These are phyloP conservation scores for Acanthamoeba culbertsoni DNA, from an alignment of 208 protist genomes.

Conservation along the genomic window DNA sequence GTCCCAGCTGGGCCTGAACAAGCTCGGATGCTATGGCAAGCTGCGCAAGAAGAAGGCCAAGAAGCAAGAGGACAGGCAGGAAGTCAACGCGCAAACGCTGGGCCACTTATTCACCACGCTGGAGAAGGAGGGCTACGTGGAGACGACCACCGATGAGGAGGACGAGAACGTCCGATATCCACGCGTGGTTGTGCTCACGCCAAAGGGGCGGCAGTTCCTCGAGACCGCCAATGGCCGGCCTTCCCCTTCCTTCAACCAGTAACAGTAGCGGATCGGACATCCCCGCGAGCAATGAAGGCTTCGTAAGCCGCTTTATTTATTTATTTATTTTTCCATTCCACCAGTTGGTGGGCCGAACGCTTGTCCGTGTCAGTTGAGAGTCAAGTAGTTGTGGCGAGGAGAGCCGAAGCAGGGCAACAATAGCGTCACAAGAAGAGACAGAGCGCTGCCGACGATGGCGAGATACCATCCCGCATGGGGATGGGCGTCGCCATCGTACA, in stretches of 20 bases:
- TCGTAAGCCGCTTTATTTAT: no score
- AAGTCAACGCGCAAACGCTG: not conserved
- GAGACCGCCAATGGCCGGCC: not conserved
- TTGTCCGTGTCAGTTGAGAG: no score
- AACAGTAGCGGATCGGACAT: no score
- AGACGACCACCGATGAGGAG: not conserved
- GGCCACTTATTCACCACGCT: not conserved
- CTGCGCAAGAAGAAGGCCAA: not conserved
- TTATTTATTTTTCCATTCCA: no score
- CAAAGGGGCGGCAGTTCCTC: not conserved
- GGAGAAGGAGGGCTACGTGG: not conserved
- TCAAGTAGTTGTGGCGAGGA: not conserved
- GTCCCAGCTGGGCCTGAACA: not conserved
- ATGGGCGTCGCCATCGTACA: not conserved
- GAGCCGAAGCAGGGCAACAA: not conserved
- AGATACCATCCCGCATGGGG: not conserved
- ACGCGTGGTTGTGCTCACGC: conserved; percentile 1
- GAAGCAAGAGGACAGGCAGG: not conserved
- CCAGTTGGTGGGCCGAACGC: no score
- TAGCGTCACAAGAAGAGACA: not conserved
- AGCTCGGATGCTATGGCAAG: not conserved
- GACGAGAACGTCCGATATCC: not conserved
- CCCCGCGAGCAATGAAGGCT: no score
- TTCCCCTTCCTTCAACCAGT: not conserved
- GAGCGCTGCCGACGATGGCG: not conserved